A percentile compares a stretch with the other conserved stretches of the same genome.
Conservation (phyloP, 2,329 filamentous ascomycete genomes). For the Aspergillus quadrilineatus region DNA sequence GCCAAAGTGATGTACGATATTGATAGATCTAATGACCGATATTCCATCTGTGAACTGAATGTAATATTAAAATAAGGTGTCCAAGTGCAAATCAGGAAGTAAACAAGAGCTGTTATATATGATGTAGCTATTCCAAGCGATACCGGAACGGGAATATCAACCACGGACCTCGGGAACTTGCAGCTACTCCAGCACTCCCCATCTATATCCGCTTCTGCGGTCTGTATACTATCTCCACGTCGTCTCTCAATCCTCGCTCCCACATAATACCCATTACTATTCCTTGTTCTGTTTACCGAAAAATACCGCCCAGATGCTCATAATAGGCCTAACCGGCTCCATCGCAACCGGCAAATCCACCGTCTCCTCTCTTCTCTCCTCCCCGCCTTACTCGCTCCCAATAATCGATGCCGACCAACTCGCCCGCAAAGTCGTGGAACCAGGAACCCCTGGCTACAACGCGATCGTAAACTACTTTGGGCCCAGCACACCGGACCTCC, state of each 20-base stretch:
- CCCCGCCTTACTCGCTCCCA: conserved; percentile 79
- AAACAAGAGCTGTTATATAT: background rate
- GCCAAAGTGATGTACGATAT: background rate
- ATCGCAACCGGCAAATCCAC: conserved; percentile 99
- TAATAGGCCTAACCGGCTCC: conserved; percentile 93
- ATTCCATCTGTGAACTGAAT: background rate
- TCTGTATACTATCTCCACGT: background rate
- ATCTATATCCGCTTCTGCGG: background rate
- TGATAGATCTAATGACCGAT: conserved; percentile 2
- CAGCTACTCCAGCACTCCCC: background rate
- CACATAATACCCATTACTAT: background rate
- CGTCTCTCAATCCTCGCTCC: background rate
- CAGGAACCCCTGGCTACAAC: conserved; percentile 79
- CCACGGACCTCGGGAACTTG: background rate
- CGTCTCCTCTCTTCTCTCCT: conserved; percentile 77
- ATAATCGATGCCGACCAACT: conserved; percentile 92
- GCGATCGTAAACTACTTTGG: conserved; percentile 80
- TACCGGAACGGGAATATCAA: background rate
- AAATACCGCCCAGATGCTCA: conserved; percentile 63
- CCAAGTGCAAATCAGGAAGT: background rate
- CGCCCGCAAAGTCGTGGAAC: conserved; percentile 90
- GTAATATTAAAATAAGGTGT: background rate
- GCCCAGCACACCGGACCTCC: conserved; percentile 78
- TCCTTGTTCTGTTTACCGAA: background rate
- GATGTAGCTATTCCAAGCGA: background rate